A percentile compares a stretch with the other conserved stretches of the same genome.
Conservation (phyloP, 805 yeast species). For the Wickerhamomyces chaumierensis region DNA sequence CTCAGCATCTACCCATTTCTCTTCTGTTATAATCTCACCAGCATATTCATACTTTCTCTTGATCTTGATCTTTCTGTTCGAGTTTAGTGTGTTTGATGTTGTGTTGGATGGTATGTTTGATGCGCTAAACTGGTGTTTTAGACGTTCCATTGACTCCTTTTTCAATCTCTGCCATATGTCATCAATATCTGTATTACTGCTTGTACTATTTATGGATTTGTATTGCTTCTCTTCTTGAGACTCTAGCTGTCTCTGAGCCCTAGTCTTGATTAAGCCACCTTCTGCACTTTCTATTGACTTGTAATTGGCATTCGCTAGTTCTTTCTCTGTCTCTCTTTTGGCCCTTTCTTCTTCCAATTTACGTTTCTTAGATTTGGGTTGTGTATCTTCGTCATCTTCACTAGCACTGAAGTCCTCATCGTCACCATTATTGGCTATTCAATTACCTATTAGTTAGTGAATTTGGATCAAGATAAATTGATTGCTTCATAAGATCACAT, state of each 20-base stretch:
- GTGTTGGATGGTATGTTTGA: conserved; percentile 4
- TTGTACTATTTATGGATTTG: conserved; percentile 6
- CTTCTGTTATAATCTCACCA: conserved; percentile 69
- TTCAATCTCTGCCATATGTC: conserved; percentile 48
- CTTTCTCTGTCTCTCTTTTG: conserved; percentile 22
- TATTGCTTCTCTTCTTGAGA: conserved; percentile 17
- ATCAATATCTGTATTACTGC: conserved; percentile 30
- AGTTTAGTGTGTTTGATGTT: conserved; percentile 7
- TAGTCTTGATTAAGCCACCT: conserved; percentile 62
- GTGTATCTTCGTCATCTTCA: conserved; percentile 12
- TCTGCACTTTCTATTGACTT: conserved; percentile 40
- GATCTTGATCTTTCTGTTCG: conserved; percentile 49
- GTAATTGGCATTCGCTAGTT: conserved; percentile 25
- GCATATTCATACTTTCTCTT: conserved; percentile 81
- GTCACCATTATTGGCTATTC: conserved; percentile 1
- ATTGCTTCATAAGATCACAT: too few species aligned
- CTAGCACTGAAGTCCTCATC: conserved; percentile 12
- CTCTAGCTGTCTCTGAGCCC: conserved; percentile 48
- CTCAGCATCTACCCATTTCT: conserved; percentile 60
- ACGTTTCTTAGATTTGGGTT: not conserved
- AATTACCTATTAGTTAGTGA: not conserved
- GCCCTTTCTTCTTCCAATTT: conserved; percentile 15
- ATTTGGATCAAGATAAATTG: too few species aligned
- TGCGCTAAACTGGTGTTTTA: conserved; percentile 14
- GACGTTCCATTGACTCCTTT: conserved; percentile 17